These are phyloP conservation scores for Astrothelium macrocarpum DNA, from an alignment of 495 filamentous ascomycete genomes.

Conservation along the genomic window DNA sequence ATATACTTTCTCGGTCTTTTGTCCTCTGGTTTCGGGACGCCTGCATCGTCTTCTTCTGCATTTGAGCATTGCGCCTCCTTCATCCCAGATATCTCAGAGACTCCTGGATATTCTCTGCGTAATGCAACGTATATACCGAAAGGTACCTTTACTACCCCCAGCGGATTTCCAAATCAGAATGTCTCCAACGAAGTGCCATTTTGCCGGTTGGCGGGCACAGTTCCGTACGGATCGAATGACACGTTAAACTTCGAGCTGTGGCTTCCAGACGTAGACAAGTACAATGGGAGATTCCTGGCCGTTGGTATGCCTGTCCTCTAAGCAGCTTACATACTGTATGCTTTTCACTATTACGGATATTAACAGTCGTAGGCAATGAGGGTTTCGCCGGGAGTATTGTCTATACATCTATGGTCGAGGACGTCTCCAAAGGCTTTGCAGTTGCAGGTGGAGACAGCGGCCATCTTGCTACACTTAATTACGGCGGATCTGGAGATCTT, in stretches of 20 bases:
- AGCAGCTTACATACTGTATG: not conserved
- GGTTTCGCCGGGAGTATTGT: slow-evolving; percentile 34
- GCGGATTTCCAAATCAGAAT: not conserved
- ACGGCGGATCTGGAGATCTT: slow-evolving; percentile 17
- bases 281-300: slow-evolving; percentile 29
- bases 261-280: slow-evolving; percentile 21
- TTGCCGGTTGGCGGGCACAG: not conserved
- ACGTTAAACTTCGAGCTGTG: slow-evolving; percentile 23
- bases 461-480: slow-evolving; percentile 24
- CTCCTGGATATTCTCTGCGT: not conserved
- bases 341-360: not conserved
- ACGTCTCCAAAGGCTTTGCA: slow-evolving; percentile 32
- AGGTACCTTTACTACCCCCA: not conserved
- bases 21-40: slow-evolving; percentile 13
- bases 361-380: slow-evolving; percentile 26
- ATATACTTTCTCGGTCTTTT: no score
- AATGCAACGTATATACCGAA: not conserved
- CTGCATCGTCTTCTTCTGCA: not conserved
- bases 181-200: not conserved
- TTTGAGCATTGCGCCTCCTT: not conserved
- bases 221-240: slow-evolving; percentile 9
- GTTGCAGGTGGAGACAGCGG: slow-evolving; percentile 32
- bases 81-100: not conserved
- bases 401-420: slow-evolving; percentile 23
- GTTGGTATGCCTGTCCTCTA: slow-evolving; percentile 21